Percentiles rank a stretch among this genome's conserved stretches.
Evolutionary conservation across 176 grass and related monocot genomes (phyloP).

Genomic region (Chrysopogon serrulatus): DNA sequence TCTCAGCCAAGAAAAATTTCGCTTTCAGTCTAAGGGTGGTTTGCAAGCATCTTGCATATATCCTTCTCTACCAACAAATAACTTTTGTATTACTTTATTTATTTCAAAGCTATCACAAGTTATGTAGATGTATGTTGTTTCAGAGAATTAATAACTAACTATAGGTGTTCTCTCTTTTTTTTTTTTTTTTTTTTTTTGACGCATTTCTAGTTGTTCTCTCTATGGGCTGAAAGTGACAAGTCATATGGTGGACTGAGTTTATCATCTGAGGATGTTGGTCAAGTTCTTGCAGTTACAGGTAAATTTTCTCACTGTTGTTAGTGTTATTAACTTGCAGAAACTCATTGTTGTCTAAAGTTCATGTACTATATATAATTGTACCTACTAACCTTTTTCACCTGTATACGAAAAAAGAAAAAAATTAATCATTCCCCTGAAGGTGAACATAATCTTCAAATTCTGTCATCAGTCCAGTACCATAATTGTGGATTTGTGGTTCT

Average conservation of each 20-base stretch:
- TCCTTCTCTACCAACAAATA: not conserved
- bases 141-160: no score
- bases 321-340: not conserved
- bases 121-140: not conserved
- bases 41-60: not conserved
- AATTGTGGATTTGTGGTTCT: slow-evolving; percentile 4
- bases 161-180: no score
- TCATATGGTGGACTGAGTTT: slow-evolving; percentile 75
- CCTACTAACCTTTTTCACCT: not conserved
- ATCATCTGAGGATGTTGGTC: slow-evolving; percentile 56
- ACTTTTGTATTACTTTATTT: not conserved
- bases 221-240: slow-evolving; percentile 78
- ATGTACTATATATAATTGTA: not conserved
- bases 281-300: slow-evolving; percentile 73
- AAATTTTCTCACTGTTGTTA: not conserved
- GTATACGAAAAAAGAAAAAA: not conserved
- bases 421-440: not conserved
- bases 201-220: slow-evolving; percentile 76
- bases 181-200: no score
- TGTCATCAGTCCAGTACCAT: not conserved
- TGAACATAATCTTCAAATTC: not conserved
- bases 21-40: not conserved
- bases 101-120: not conserved
- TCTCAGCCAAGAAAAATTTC: not conserved
- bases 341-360: not conserved